Base-by-base conservation (phyloP, 2,329 filamentous ascomycete species). In the Delphinella strobiligena region DNA sequence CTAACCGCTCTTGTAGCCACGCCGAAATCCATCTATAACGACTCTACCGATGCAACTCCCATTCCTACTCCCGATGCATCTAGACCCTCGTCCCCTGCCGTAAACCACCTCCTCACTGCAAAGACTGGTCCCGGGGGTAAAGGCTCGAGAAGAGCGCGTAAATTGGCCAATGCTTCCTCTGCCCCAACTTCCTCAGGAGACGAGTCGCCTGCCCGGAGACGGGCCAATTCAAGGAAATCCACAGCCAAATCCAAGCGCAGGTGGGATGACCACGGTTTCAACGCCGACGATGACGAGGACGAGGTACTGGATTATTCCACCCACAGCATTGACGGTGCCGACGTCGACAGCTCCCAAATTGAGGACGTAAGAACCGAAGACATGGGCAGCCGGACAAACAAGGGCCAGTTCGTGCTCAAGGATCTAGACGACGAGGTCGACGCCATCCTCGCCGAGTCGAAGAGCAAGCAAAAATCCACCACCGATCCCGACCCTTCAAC, bases 361-460 rank as follows among this genome's bases (percentile, higher is more conserved):
- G 83, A 93, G 51, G 74, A 76, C 31, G 78, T 95, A 22, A 78
- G 86, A 46, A 73, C 82, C 37, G 76, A 80, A 10, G 78, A 83
- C 1, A 95, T 87, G 86, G 91, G 91, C 27, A 83, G 74, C 27
- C 80, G 77, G 54, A 93, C 83, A 11, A 75, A 74, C 38, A 88
- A 89, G 63, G 91, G 91, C 37, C 84, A 95, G 55, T 98, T 96
- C 53, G 80, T 96, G 36, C 67, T 98, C 47, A 93, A 84, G 54
- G 91, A 98, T 53, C 65, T 98, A 5, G 89, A 88, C 45, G 86
- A 94, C 49, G 87, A 98, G 61, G 86, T 98, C 12, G 80, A 94
- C 52, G 81, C 78, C 27, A 95, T 98, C 41, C 69, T 98, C 33
- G 77, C 85, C 24, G 76, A 80, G 16, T 85, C 85, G n/a, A 78